These are phyloP conservation scores for Pseudomicrostroma phylloplanum DNA, from an alignment of 1,284 basidiomycete species.

Conservation along the genomic window DNA sequence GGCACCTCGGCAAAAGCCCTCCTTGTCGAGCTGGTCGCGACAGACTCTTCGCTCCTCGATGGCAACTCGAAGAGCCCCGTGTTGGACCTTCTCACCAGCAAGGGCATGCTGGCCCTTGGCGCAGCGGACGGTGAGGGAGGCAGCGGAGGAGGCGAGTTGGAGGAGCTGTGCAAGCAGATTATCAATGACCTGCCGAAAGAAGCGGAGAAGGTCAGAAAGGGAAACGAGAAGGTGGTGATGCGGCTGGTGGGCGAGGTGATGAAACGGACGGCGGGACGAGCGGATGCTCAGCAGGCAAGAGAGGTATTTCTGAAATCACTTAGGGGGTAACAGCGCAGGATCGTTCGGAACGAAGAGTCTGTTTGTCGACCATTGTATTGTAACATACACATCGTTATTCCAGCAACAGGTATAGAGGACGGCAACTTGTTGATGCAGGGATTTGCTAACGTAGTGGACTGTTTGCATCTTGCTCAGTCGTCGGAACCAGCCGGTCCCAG, in stretches of 20 bases:
- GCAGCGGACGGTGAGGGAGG: not conserved
- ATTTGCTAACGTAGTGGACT: no score
- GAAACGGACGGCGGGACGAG: conserved; percentile 71
- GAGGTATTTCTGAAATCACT: conserved; percentile 4
- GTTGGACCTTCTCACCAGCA: conserved; percentile 17
- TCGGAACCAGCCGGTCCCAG: conserved; percentile 12
- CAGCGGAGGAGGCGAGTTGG: conserved; percentile 16
- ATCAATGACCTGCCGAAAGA: conserved; percentile 67
- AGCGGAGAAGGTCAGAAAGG: conserved; percentile 63
- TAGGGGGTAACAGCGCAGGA: no score
- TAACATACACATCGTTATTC: no score
- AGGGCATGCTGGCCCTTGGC: conserved; percentile 22
- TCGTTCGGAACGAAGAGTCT: no score
- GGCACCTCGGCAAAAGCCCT: conserved; percentile 46
- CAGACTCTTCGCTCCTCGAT: conserved; percentile 6
- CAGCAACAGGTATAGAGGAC: no score
- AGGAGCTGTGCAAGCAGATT: conserved; percentile 60
- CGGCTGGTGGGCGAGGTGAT: conserved; percentile 84
- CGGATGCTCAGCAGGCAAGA: conserved; percentile 57
- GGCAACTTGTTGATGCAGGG: no score
- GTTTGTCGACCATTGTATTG: no score
- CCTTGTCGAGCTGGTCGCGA: conserved; percentile 32
- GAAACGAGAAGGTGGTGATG: conserved; percentile 76
- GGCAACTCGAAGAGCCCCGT: conserved; percentile 15
- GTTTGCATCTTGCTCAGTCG: not conserved